Conservation (phyloP, 2,329 filamentous ascomycete species). For the Monosporascus ibericus region DNA sequence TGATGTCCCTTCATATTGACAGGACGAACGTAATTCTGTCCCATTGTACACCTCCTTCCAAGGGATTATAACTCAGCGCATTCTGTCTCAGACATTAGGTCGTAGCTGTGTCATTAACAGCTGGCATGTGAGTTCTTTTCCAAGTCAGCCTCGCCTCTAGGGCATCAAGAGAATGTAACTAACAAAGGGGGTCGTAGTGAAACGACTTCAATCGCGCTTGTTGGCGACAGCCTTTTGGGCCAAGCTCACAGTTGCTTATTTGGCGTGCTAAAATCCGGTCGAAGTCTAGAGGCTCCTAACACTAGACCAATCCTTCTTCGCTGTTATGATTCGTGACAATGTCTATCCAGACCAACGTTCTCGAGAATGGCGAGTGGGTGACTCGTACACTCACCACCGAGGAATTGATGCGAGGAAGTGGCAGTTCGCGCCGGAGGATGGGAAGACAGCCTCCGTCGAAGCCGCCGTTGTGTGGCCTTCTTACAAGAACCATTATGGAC, state of each 20-base stretch:
- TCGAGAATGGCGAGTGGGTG: conserved; percentile 51
- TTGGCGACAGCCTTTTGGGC: background rate
- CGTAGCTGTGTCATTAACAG: background rate
- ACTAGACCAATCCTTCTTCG: background rate
- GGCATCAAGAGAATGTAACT: background rate
- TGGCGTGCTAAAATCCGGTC: background rate
- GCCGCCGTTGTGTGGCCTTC: conserved; percentile 58
- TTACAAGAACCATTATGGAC: conserved; percentile 71
- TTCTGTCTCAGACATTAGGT: background rate
- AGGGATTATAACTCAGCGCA: background rate
- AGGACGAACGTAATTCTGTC: background rate
- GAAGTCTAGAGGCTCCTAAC: background rate
- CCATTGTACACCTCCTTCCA: background rate
- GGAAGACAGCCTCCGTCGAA: conserved; percentile 22
- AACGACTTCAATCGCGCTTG: background rate
- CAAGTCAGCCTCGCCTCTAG: background rate
- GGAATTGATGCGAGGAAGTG: conserved; percentile 21
- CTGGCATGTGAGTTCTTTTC: background rate
- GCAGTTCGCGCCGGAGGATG: conserved; percentile 29
- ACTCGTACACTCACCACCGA: conserved; percentile 42
- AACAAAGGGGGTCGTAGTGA: background rate
- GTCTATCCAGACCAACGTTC: conserved; percentile 49
- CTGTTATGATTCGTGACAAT: conserved; percentile 20
- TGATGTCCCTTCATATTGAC: background rate
- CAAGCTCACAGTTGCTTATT: background rate